Percentiles rank a stretch among this genome's conserved stretches.
These are phyloP conservation scores for Chromera velia DNA, from an alignment of 73 alveolate species.

Conservation along the genomic window DNA sequence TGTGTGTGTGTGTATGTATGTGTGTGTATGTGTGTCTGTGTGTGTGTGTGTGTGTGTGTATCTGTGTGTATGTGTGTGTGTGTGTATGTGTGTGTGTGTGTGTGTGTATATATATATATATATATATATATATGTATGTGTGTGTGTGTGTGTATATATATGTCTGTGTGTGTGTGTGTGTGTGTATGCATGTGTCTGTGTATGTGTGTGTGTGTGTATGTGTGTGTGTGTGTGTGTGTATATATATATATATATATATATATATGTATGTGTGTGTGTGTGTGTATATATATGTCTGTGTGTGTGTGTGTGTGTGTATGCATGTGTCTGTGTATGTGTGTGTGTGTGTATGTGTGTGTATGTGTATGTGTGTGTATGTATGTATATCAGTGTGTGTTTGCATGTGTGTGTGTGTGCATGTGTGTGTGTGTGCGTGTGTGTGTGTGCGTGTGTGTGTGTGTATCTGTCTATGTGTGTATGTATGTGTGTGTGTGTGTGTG, in stretches of 20 bases:
- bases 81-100: no score
- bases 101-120: background rate
- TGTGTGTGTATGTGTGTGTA: slow-evolving; percentile 16
- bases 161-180: background rate
- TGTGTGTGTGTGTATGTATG: no score
- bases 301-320: background rate
- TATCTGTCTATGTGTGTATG: no score
- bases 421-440: slow-evolving; percentile 13
- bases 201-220: background rate
- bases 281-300: background rate
- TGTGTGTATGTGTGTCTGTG: no score
- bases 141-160: background rate
- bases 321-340: slow-evolving; percentile 12
- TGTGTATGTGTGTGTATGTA: slow-evolving; percentile 17
- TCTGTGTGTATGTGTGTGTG: no score
- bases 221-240: background rate
- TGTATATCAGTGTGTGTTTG: no score
- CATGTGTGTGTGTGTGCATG: slow-evolving; percentile 8
- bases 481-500: slow-evolving; percentile 14
- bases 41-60: no score
- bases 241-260: no score
- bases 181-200: background rate
- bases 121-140: background rate
- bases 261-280: background rate
- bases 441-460: slow-evolving; percentile 15